phyloP scores from a whole-genome alignment of 208 protist genomes.

The Herpetomonas muscarum region DNA sequence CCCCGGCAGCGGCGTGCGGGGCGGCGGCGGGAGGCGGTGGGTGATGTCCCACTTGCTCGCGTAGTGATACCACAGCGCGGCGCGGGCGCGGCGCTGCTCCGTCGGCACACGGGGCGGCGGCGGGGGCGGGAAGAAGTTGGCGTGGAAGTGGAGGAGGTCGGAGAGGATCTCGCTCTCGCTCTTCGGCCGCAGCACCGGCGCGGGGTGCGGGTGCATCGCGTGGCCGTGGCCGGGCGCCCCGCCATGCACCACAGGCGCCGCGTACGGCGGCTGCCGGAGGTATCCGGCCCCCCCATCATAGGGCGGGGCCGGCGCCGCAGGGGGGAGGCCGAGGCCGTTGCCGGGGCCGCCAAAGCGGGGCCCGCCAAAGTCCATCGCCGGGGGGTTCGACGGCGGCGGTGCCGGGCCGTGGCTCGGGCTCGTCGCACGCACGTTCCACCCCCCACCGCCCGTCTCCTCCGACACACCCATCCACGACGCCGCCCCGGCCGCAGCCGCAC shows the following conservation, averaged over 20 bases:
- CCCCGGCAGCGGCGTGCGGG: constrained; percentile 67
- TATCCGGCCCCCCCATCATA: background rate
- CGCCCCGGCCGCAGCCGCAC: too few relatives aligned
- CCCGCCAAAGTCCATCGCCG: constrained; percentile 3
- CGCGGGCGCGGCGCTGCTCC: constrained; percentile 35
- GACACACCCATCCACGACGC: background rate
- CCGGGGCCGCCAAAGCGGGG: background rate
- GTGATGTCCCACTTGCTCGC: constrained; percentile 82
- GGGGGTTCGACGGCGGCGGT: background rate
- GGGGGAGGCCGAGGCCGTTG: background rate
- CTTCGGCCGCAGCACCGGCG: constrained; percentile 31
- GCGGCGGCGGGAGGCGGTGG: constrained; percentile 69
- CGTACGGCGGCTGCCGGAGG: too few relatives aligned
- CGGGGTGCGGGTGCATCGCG: too few relatives aligned
- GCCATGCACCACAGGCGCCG: too few relatives aligned
- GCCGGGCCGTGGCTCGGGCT: background rate
- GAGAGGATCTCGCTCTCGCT: constrained; percentile 65
- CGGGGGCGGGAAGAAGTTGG: constrained; percentile 75
- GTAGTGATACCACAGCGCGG: constrained; percentile 76
- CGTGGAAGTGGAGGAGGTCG: constrained; percentile 75
- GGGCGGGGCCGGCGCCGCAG: background rate
- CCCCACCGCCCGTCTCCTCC: background rate
- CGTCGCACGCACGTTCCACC: constrained; percentile 6
- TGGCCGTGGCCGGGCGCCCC: too few relatives aligned
- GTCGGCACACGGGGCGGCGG: constrained; percentile 51